These are phyloP conservation scores for Pseudisothecium myosuroides DNA, from an alignment of 225 moss, liverwort and hornwort species.

Conservation along the genomic window DNA sequence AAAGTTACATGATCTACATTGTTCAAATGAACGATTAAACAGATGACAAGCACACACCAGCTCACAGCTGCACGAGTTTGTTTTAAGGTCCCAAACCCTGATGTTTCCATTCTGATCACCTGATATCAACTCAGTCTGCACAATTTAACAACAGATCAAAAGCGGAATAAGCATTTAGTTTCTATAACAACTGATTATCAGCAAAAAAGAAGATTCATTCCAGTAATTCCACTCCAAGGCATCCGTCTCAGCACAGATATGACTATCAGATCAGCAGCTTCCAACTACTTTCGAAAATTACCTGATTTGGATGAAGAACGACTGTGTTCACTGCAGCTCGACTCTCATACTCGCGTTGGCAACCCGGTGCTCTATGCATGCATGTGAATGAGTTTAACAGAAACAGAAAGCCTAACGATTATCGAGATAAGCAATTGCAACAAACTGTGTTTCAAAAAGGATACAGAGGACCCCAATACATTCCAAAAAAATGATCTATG, in stretches of 20 bases:
- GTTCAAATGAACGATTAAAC: neutral
- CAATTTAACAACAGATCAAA: neutral
- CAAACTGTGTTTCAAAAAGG: neutral
- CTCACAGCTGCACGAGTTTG: slow-evolving; percentile 96
- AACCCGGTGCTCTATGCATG: slow-evolving; percentile 55
- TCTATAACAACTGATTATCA: neutral
- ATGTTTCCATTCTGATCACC: slow-evolving; percentile 99
- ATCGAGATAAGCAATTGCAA: neutral
- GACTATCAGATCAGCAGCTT: neutral
- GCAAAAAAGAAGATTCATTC: neutral
- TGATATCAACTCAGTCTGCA: slow-evolving; percentile 86
- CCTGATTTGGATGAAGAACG: slow-evolving; percentile 94
- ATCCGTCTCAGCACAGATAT: neutral
- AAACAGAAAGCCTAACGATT: neutral
- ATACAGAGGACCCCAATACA: neutral
- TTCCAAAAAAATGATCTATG: neutral
- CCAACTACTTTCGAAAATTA: neutral
- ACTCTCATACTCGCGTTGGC: slow-evolving; percentile 93
- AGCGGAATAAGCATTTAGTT: neutral
- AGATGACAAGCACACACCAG: slow-evolving; percentile 33
- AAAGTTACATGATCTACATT: neutral
- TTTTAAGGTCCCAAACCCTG: slow-evolving; percentile 94
- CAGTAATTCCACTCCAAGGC: neutral
- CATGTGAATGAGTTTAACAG: neutral
- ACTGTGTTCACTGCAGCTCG: slow-evolving; percentile 95